Conservation (phyloP, 2,329 filamentous ascomycete species). For the Claviceps maximensis region DNA sequence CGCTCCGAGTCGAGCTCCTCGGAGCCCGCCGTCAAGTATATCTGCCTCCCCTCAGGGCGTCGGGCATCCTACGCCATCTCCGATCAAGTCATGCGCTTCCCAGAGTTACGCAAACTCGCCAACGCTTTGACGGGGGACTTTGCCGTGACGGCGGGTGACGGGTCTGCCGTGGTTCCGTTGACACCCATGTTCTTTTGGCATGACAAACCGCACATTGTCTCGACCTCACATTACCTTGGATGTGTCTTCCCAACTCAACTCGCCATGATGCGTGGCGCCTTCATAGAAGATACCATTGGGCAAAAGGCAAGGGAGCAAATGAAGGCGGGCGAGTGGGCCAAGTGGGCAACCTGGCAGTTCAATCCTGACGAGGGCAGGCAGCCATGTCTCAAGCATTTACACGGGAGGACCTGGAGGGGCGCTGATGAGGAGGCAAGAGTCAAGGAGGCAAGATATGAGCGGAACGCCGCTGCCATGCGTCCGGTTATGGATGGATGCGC, state of each 20-base stretch:
- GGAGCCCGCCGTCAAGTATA: constrained; percentile 29
- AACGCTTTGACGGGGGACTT: constrained; percentile 28
- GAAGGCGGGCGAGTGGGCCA: constrained; percentile 37
- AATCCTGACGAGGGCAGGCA: constrained; percentile 32
- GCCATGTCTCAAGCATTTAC: constrained; percentile 35
- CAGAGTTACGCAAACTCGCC: constrained; percentile 28
- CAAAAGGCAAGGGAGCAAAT: constrained; percentile 42
- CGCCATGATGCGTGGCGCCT: constrained; percentile 36
- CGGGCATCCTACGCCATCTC: constrained; percentile 38
- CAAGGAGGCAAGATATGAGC: not conserved
- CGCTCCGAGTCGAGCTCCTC: not conserved
- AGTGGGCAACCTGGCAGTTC: constrained; percentile 44
- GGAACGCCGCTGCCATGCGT: not conserved
- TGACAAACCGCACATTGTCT: constrained; percentile 42
- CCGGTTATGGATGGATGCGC: not conserved
- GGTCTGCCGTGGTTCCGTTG: constrained; percentile 23
- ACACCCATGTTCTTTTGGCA: constrained; percentile 48
- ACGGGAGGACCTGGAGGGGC: constrained; percentile 38
- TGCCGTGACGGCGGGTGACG: not conserved
- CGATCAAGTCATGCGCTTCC: constrained; percentile 29
- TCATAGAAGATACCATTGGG: constrained; percentile 44
- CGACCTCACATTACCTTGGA: constrained; percentile 33
- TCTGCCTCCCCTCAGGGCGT: constrained; percentile 38
- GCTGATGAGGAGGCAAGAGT: constrained; percentile 8
- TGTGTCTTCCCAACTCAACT: constrained; percentile 36